Conservation (phyloP, 2,329 filamentous ascomycete species). For the Ophiognomonia clavigignenti-juglandacearum region DNA sequence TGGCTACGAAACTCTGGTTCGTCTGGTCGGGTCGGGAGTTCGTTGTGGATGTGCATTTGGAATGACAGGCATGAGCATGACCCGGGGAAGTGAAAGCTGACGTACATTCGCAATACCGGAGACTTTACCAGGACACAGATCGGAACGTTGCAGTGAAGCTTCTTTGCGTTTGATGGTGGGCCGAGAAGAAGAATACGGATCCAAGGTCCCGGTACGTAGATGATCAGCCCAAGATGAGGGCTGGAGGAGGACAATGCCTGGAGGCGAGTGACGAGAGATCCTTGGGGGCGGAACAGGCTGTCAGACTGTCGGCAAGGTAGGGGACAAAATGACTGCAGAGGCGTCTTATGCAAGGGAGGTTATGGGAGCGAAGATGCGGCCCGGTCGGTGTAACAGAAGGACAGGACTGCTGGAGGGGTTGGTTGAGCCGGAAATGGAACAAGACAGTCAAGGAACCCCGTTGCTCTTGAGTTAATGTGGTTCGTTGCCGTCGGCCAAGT, state of each 20-base stretch:
- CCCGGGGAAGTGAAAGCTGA: background rate
- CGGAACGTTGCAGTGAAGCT: background rate
- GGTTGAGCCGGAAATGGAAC: too few relatives aligned
- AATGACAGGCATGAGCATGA: too few relatives aligned
- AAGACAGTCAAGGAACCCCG: too few relatives aligned
- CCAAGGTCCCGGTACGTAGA: background rate
- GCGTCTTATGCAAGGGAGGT: constrained; percentile 2
- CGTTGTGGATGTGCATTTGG: too few relatives aligned
- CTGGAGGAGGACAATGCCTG: background rate
- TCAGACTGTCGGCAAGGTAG: too few relatives aligned
- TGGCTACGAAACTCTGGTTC: too few relatives aligned
- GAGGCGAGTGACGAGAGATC: constrained; percentile 2
- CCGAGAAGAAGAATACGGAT: background rate
- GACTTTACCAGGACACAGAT: background rate
- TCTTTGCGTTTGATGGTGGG: background rate
- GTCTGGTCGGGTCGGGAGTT: too few relatives aligned
- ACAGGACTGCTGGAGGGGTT: too few relatives aligned
- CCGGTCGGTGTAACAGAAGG: too few relatives aligned
- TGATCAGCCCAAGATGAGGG: background rate
- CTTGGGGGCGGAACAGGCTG: background rate
- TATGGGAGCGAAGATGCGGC: background rate
- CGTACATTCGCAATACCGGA: background rate
- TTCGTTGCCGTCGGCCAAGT: too few relatives aligned
- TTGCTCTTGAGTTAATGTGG: too few relatives aligned
- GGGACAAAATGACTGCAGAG: background rate